Evolutionary conservation across 345 rosid genomes (phyloP).

Genomic region (Boechera retrofracta): DNA sequence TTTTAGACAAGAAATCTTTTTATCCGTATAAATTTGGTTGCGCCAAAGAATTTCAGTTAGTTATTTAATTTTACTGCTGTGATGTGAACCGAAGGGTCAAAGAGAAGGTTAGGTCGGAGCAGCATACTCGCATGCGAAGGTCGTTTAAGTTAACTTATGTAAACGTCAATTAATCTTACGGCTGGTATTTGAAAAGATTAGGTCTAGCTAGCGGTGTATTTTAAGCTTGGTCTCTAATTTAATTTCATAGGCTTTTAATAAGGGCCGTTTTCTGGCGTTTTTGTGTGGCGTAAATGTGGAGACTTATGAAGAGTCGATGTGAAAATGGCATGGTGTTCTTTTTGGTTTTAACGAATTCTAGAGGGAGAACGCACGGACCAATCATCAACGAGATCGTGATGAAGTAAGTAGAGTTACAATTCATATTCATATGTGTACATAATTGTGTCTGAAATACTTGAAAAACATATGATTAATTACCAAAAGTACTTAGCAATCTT

Average conservation of each 20-base stretch:
- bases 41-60: constrained; percentile 11
- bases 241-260: constrained; percentile 2
- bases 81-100: constrained; percentile 44
- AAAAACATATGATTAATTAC: background rate
- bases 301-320: background rate
- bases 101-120: constrained; percentile 42
- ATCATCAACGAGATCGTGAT: background rate
- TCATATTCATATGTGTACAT: background rate
- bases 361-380: background rate
- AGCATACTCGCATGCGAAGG: constrained; percentile 19
- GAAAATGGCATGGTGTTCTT: background rate
- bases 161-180: constrained; percentile 6
- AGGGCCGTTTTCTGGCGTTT: background rate
- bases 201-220: background rate
- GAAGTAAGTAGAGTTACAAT: background rate
- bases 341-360: background rate
- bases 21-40: constrained; percentile 16
- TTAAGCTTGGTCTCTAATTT: constrained; percentile 14
- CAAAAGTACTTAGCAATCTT: background rate
- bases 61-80: constrained; percentile 24
- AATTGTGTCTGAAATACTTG: background rate
- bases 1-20: background rate
- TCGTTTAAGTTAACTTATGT: constrained; percentile 12
- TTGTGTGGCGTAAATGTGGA: background rate
- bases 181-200: constrained; percentile 10